phyloP scores from a whole-genome alignment of 2,329 filamentous ascomycete species.

The Fusarium zealandicum region DNA sequence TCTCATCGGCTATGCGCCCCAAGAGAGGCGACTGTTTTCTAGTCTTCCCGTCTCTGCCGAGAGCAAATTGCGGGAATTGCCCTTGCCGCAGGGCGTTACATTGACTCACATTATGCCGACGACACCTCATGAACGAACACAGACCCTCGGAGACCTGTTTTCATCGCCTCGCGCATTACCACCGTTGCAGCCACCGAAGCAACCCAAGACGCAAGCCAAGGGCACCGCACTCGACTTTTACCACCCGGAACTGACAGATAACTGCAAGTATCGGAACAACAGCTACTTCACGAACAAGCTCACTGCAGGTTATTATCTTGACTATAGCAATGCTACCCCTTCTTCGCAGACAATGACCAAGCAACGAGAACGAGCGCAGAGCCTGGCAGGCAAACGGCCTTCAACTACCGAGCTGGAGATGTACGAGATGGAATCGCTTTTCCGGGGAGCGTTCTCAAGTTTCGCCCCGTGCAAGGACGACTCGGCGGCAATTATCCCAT shows the following conservation, averaged over 20 bases:
- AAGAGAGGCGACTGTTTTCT: constrained; percentile 82
- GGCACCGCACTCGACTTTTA: constrained; percentile 62
- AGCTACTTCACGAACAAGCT: constrained; percentile 73
- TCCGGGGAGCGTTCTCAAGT: constrained; percentile 79
- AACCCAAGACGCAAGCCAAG: constrained; percentile 73
- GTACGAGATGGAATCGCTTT: constrained; percentile 75
- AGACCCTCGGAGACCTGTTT: constrained; percentile 77
- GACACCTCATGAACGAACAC: constrained; percentile 55
- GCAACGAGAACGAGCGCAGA: constrained; percentile 76
- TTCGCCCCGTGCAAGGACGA: constrained; percentile 82
- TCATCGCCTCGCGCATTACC: constrained; percentile 71
- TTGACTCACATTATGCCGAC: constrained; percentile 48
- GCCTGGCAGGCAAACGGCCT: constrained; percentile 66
- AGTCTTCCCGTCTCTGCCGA: constrained; percentile 65
- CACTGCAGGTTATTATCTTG: constrained; percentile 72
- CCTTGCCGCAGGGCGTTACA: constrained; percentile 77
- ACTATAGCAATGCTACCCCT: constrained; percentile 70
- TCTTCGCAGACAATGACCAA: constrained; percentile 64
- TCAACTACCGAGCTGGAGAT: constrained; percentile 63
- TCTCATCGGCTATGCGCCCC: constrained; percentile 76
- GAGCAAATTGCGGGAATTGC: constrained; percentile 50
- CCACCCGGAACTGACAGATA: constrained; percentile 62
- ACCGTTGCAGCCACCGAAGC: constrained; percentile 74
- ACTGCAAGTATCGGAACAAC: constrained; percentile 59
- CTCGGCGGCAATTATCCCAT: constrained; percentile 72